Evolutionary conservation across 345 rosid species (phyloP).

Genomic region (Cardiospermum halicacabum): DNA sequence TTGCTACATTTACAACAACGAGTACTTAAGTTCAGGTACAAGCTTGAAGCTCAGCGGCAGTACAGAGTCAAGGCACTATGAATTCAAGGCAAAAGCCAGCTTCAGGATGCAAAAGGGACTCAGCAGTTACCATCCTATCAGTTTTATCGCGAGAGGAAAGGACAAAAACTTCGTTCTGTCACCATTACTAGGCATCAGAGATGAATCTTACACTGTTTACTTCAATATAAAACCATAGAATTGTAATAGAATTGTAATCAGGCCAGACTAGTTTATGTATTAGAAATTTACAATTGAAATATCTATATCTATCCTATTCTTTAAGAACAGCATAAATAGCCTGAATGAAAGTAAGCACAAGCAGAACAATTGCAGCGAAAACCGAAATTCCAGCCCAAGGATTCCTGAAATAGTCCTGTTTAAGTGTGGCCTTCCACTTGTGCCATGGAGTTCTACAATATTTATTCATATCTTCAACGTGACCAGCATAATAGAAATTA

Average conservation of each 20-base stretch:
- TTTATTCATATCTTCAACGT: neutral
- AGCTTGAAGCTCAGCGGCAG: slow-evolving; percentile 31
- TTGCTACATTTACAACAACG: slow-evolving; percentile 29
- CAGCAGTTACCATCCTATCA: slow-evolving; percentile 35
- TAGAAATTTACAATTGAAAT: neutral
- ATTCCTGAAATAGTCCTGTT: slow-evolving; percentile 16
- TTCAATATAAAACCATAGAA: slow-evolving; percentile 24
- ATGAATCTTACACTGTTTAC: slow-evolving; percentile 43
- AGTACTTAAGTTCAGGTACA: slow-evolving; percentile 12
- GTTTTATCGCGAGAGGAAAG: slow-evolving; percentile 39
- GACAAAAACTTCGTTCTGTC: slow-evolving; percentile 32
- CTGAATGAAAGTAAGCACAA: neutral
- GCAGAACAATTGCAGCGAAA: slow-evolving; percentile 2
- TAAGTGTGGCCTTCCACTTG: slow-evolving; percentile 17
- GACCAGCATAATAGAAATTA: neutral
- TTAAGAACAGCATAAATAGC: neutral
- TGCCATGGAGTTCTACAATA: slow-evolving; percentile 3
- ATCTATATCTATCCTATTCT: neutral
- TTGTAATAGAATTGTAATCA: neutral
- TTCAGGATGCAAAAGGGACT: slow-evolving; percentile 26
- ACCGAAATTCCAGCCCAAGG: slow-evolving; percentile 17
- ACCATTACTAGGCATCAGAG: slow-evolving; percentile 41
- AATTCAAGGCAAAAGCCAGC: slow-evolving; percentile 29
- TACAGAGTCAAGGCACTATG: neutral
- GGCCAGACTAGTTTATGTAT: too few relatives aligned